Evolutionary conservation across 768 basidiomycete genomes (phyloP).

Genomic region (Agaricus bisporus): DNA sequence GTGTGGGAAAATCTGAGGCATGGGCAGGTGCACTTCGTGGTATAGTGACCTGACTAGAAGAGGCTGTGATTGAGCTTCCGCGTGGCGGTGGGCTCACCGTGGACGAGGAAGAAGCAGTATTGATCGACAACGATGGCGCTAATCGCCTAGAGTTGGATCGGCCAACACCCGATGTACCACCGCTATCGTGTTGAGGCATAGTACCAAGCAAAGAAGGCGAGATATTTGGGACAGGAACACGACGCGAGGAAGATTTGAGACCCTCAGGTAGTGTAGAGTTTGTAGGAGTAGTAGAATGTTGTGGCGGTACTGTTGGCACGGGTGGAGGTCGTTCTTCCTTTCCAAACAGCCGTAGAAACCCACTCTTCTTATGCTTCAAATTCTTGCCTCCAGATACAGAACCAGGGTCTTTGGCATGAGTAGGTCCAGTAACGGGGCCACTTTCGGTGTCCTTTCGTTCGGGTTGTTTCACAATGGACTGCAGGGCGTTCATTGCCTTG

Average conservation of each 20-base stretch:
- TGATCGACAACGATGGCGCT: constrained; percentile 37
- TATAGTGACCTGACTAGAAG: constrained; percentile 19
- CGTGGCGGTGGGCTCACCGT: constrained; percentile 21
- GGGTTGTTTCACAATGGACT: constrained; percentile 35
- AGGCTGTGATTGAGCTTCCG: constrained; percentile 15
- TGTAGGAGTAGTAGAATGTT: constrained; percentile 16
- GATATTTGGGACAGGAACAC: constrained; percentile 37
- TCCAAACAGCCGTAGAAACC: constrained; percentile 67
- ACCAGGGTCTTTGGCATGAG: constrained; percentile 1
- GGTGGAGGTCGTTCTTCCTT: constrained; percentile 51
- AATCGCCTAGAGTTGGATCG: constrained; percentile 26
- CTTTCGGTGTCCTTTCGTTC: constrained; percentile 40
- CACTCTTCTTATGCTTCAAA: constrained; percentile 76
- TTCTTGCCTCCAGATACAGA: constrained; percentile 30
- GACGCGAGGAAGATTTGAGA: constrained; percentile 25
- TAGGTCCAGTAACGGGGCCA: constrained; percentile 12
- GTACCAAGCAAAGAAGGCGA: constrained; percentile 28
- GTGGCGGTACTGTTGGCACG: constrained; percentile 33
- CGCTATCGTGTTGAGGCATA: constrained; percentile 12
- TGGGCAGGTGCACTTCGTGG: constrained; percentile 65
- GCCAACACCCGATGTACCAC: constrained; percentile 2
- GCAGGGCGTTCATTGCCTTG: constrained; percentile 43
- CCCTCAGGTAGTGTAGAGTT: constrained; percentile 5
- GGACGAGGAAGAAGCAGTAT: constrained; percentile 18
- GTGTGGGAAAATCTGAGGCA: constrained; percentile 53